Evolutionary conservation across 768 basidiomycete species (phyloP).

Genomic region (Lentinula boryana): DNA sequence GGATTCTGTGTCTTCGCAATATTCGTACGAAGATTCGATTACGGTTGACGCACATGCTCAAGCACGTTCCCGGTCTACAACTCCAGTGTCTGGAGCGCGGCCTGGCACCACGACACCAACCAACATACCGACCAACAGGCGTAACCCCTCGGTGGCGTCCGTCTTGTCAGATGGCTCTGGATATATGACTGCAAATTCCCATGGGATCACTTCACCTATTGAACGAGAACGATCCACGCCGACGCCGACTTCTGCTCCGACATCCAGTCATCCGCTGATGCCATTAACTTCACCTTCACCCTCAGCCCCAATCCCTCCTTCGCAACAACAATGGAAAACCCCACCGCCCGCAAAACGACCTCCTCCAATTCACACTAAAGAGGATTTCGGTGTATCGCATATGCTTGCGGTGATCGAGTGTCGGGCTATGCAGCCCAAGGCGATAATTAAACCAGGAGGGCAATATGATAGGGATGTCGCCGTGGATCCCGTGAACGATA

Average conservation of each 20-base stretch:
- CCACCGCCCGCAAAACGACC: conserved; percentile 24
- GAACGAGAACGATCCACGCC: conserved; percentile 43
- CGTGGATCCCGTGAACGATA: conserved; percentile 62
- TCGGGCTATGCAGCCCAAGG: conserved; percentile 35
- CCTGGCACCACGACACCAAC: conserved; percentile 12
- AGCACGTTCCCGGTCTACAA: conserved; percentile 8
- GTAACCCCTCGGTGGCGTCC: conserved; percentile 10
- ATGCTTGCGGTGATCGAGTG: conserved; percentile 89
- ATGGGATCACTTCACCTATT: conserved; percentile 11
- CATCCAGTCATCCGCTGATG: conserved; percentile 50
- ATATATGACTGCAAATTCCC: conserved; percentile 15
- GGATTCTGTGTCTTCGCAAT: conserved; percentile 38
- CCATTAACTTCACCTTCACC: conserved; percentile 23
- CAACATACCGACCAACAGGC: conserved; percentile 1
- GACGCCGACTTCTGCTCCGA: conserved; percentile 72
- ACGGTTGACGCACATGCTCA: conserved; percentile 12
- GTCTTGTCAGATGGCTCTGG: conserved; percentile 22
- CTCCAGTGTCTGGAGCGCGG: conserved; percentile 10
- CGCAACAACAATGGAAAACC: conserved; percentile 9
- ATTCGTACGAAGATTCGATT: conserved; percentile 34
- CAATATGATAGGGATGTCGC: conserved; percentile 19
- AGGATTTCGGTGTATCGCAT: conserved; percentile 81
- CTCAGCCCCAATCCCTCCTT: conserved; percentile 19
- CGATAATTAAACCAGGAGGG: conserved; percentile 26
- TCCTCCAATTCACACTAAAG: conserved; percentile 45